Evolutionary conservation across 1,284 basidiomycete species (phyloP), one percentile per base, ranked within the genome.

Genomic region (Sphagnurus paluster): DNA sequence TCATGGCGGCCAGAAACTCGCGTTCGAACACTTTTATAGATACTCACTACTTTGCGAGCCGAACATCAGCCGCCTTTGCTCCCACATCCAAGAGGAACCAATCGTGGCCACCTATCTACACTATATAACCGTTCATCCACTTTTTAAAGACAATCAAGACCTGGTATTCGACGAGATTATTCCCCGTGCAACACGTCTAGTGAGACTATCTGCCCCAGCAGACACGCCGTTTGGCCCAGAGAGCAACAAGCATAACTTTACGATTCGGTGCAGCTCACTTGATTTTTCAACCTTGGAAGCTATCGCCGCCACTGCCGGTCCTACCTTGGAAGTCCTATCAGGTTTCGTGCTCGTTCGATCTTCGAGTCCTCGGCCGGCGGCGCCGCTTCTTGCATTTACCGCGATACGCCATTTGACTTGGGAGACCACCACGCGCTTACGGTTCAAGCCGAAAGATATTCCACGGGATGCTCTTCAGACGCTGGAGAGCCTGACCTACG

Each of bases 351-450:
- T 49, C 4, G 11, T 30, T 3, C 23, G 39, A 5, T n/a, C 48
- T 20, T 8, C 25, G 5, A 9, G 34, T 11, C 34, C 35, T 8
- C 37, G 20, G 26, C 4, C 17, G 1, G 4, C 43, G 9, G 39
- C 23, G 3, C 38, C 43, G 17, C 11, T 46, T 16, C 42, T 42
- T 17, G 33, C 42, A n/a, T 49, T 49, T 14, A 42, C 48, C 3
- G 39, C 35, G 1, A 39, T 49, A n/a, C 29, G 35, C 14, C n/a
- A 2, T 10, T 35, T 49, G 10, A 32, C 44, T 7, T 49, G 47
- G 48, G 35, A 49, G 6, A 41, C 39, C 21, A 8, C 20, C 9
- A 14, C n/a, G 3, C 29, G 24, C n/a, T 21, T 49, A 36, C 40
- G n/a, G 16, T 49, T 32, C 20, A 36, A 44, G 25, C 13, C 14